These are phyloP conservation scores for Penicillium malachiteum DNA, from an alignment of 495 filamentous ascomycete genomes.

Conservation along the genomic window DNA sequence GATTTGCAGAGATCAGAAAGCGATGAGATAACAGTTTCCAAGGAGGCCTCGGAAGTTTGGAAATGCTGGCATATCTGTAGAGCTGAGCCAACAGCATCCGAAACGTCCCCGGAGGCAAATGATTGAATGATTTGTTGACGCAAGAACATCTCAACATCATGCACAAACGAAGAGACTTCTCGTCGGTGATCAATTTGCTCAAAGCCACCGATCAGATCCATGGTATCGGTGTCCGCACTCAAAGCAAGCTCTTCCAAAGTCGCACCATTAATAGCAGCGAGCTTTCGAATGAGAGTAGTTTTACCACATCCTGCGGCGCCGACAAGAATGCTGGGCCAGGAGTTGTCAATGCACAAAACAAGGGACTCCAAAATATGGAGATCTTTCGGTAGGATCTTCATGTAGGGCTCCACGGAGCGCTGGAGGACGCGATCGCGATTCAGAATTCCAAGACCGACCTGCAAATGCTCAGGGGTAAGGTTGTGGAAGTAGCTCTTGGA, in stretches of 20 bases:
- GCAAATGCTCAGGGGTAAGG: slow-evolving; percentile 64
- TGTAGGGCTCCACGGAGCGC: slow-evolving; percentile 50
- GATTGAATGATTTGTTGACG: slow-evolving; percentile 51
- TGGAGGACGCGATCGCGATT: slow-evolving; percentile 57
- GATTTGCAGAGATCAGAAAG: slow-evolving; percentile 32
- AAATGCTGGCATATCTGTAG: slow-evolving; percentile 38
- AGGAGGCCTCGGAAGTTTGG: slow-evolving; percentile 28
- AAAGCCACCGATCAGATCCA: slow-evolving; percentile 94
- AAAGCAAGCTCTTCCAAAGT: slow-evolving; percentile 74
- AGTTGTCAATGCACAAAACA: slow-evolving; percentile 80
- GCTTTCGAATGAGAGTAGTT: slow-evolving; percentile 68
- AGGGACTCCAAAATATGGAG: slow-evolving; percentile 76
- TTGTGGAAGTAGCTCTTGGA: slow-evolving; percentile 58
- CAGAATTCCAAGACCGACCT: slow-evolving; percentile 77
- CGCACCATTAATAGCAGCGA: slow-evolving; percentile 75
- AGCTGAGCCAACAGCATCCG: slow-evolving; percentile 24
- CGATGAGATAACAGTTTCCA: slow-evolving; percentile 35
- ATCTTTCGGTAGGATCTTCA: slow-evolving; percentile 57
- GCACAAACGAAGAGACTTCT: slow-evolving; percentile 54
- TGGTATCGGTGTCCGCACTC: slow-evolving; percentile 91
- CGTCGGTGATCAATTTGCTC: slow-evolving; percentile 86
- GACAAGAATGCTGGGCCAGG: slow-evolving; percentile 84
- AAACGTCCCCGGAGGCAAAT: slow-evolving; percentile 43
- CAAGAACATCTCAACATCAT: slow-evolving; percentile 55
- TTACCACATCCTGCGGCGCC: slow-evolving; percentile 87